Evolutionary conservation across 805 yeast species (phyloP).

Genomic region (Yarrowia phangngaensis): DNA sequence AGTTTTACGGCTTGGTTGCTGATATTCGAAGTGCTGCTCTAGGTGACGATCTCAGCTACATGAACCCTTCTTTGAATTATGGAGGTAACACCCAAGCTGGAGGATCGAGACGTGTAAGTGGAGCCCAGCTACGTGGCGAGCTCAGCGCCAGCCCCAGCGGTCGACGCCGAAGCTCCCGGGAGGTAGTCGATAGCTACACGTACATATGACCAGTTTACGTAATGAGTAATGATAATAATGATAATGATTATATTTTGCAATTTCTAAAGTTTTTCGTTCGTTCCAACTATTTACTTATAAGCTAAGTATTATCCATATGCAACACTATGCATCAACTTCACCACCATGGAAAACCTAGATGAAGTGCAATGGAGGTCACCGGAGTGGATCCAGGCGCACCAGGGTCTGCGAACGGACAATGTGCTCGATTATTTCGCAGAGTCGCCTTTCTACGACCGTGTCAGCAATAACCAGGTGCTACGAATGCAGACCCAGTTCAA

Average conservation of each 20-base stretch:
- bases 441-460: slow-evolving; percentile 91
- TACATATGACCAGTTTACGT: slow-evolving; percentile 2
- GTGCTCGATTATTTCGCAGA: slow-evolving; percentile 90
- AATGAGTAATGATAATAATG: slow-evolving; percentile 1
- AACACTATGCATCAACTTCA: slow-evolving; percentile 3
- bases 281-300: too few relatives aligned
- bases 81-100: neutral
- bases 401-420: slow-evolving; percentile 74
- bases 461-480: slow-evolving; percentile 89
- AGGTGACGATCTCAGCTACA: slow-evolving; percentile 33
- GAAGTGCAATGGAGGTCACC: slow-evolving; percentile 97
- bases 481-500: slow-evolving; percentile 93
- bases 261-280: too few relatives aligned
- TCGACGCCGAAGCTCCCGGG: slow-evolving; percentile 7
- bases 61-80: slow-evolving; percentile 9
- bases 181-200: slow-evolving; percentile 19
- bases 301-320: neutral
- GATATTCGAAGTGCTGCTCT: slow-evolving; percentile 40
- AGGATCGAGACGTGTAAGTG: slow-evolving; percentile 14
- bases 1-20: slow-evolving; percentile 40
- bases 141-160: slow-evolving; percentile 16
- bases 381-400: slow-evolving; percentile 91
- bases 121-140: slow-evolving; percentile 18
- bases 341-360: slow-evolving; percentile 49
- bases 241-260: neutral